These are phyloP conservation scores for Vickermania ingenoplastis DNA, from an alignment of 208 protist species.

Conservation along the genomic window DNA sequence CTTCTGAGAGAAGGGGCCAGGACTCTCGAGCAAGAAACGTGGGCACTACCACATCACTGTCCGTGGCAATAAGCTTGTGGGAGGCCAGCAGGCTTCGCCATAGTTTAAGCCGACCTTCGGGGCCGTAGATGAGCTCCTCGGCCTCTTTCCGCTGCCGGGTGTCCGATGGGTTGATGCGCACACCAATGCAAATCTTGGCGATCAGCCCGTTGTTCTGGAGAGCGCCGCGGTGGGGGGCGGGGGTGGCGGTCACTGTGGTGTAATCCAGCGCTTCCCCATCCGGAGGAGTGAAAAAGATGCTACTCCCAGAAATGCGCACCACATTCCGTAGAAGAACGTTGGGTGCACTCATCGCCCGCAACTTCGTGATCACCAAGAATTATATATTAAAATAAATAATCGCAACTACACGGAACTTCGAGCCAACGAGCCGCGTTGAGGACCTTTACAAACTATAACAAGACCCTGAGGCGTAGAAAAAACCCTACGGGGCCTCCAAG, in stretches of 20 bases:
- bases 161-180: constrained; percentile 9
- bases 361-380: too few species aligned
- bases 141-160: not conserved
- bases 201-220: constrained; percentile 61
- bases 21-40: constrained; percentile 3
- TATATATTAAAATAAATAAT: too few species aligned
- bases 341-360: constrained; percentile 4
- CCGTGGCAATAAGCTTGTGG: constrained; percentile 2
- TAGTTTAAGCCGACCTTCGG: constrained; percentile 20
- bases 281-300: constrained; percentile 38
- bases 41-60: constrained; percentile 8
- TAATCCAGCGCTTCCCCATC: constrained; percentile 34
- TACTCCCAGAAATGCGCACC: constrained; percentile 32
- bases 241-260: constrained; percentile 37
- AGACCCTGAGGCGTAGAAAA: too few species aligned
- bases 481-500: too few species aligned
- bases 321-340: constrained; percentile 18
- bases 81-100: constrained; percentile 18
- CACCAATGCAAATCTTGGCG: constrained; percentile 37
- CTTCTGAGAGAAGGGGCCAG: constrained; percentile 44
- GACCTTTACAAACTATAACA: too few species aligned
- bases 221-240: constrained; percentile 37
- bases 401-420: too few species aligned
- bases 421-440: too few species aligned
- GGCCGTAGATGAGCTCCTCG: constrained; percentile 4